Evolutionary conservation across 805 yeast genomes (phyloP), one percentile per base, ranked within the genome.

Genomic region (Zygosaccharomyces lentus): DNA sequence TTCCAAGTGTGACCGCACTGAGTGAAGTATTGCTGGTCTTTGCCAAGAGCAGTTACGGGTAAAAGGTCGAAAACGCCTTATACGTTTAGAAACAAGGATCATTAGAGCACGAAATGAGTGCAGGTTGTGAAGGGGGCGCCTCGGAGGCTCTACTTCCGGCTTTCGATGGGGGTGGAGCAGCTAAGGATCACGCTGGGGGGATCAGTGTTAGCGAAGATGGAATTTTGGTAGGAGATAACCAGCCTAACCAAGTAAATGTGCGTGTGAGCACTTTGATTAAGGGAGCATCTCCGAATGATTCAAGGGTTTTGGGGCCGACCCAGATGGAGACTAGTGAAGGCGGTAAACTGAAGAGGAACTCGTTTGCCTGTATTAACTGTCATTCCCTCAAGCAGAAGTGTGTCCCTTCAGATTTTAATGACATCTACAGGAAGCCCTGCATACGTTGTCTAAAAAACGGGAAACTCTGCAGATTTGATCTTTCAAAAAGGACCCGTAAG

Each of bases 301-400:
- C 54, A 6, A 50, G 67, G 17, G 26, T 56, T 2, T 8, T 39
- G 3, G 44, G 44, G 3, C 62, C 66, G 1, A 56, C 56, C 3
- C 52, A 51, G 12, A 48, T 60, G 35, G 60, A 59, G 34, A 41
- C 52, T 0, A 47, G 25, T 6, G 52, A 49, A 17, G 55, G 52
- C 39, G 64, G 64, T 25, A 60, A 58, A 35, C 45, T 51, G 23
- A 63, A 64, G 43, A 57, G 69, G 48, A 64, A 59, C 38, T 58
- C 67, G 5, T 62, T 64, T 52, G 69, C 69, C 2, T 65, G 69
- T 45, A 58, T 59, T 2, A 54, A 58, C 35, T 89, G 97, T 60
- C 95, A 91, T 57, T 63, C 85, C 0, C 72, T 87, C 41, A 89
- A 89, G 59, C 96, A 89, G 27, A 80, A 84, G 55, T 89, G 97